These are phyloP conservation scores for Fusarium subtropicale DNA, from an alignment of 2,329 filamentous ascomycete species.

Conservation along the genomic window DNA sequence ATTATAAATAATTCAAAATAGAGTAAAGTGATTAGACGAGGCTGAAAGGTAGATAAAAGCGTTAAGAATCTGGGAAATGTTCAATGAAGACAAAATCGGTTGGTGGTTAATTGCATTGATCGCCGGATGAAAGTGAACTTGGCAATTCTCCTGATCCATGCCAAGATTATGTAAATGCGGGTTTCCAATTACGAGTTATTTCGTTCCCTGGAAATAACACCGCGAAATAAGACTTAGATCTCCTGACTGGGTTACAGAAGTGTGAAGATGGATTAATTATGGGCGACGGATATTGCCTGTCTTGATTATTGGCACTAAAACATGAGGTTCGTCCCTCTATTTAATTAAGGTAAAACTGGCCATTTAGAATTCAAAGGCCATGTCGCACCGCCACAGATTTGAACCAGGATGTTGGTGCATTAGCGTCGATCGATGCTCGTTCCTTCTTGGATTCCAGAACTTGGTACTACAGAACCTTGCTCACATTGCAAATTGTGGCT, in stretches of 20 bases:
- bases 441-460: slow-evolving; percentile 45
- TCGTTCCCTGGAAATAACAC: neutral
- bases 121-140: neutral
- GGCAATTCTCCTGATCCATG: slow-evolving; percentile 14
- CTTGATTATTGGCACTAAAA: neutral
- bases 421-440: slow-evolving; percentile 51
- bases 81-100: neutral
- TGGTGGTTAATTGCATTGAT: neutral
- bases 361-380: slow-evolving; percentile 20
- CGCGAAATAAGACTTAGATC: neutral
- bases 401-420: slow-evolving; percentile 46
- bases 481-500: slow-evolving; percentile 6
- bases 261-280: neutral
- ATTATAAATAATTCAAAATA: neutral
- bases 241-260: neutral
- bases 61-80: neutral
- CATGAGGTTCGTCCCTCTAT: neutral
- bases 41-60: too few relatives aligned
- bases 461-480: slow-evolving; percentile 21
- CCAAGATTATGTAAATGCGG: slow-evolving; percentile 10
- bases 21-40: too few relatives aligned
- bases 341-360: slow-evolving; percentile 15
- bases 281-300: neutral
- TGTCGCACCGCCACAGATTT: slow-evolving; percentile 53
- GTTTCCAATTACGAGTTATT: neutral